phyloP scores from a whole-genome alignment of 2,329 filamentous ascomycete species.

The Phyllosticta citrichinensis region DNA sequence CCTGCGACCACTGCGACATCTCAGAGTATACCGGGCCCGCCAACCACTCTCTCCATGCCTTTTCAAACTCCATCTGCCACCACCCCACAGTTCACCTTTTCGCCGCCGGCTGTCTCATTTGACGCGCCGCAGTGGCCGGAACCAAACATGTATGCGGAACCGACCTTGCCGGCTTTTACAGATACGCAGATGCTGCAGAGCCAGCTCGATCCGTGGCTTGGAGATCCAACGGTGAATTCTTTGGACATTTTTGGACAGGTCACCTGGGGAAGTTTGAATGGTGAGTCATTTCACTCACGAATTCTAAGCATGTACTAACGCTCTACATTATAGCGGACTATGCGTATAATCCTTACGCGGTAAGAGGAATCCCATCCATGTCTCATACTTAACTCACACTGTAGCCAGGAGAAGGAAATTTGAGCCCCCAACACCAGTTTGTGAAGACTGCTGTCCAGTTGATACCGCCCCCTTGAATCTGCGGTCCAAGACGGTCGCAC shows the following conservation, averaged over 20 bases:
- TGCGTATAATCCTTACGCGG: not conserved
- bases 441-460: too few species aligned
- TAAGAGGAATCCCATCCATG: not conserved
- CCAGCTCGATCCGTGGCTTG: not conserved
- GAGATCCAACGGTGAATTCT: conserved; percentile 2
- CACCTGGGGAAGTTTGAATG: conserved; percentile 5
- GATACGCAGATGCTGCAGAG: not conserved
- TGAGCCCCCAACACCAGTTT: not conserved
- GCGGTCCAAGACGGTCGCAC: too few species aligned
- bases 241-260: conserved; percentile 8
- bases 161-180: not conserved
- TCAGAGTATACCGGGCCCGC: not conserved
- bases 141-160: not conserved
- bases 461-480: too few species aligned
- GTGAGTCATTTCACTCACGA: not conserved
- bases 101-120: not conserved
- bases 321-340: not conserved
- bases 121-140: not conserved
- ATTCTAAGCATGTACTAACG: too few species aligned
- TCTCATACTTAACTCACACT: not conserved
- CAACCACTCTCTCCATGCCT: not conserved
- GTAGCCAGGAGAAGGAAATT: not conserved
- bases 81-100: not conserved
- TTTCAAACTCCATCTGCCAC: not conserved
- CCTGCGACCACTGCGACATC: not conserved